Evolutionary conservation across 768 basidiomycete species (phyloP).

Genomic region (Kwoniella sp.): DNA sequence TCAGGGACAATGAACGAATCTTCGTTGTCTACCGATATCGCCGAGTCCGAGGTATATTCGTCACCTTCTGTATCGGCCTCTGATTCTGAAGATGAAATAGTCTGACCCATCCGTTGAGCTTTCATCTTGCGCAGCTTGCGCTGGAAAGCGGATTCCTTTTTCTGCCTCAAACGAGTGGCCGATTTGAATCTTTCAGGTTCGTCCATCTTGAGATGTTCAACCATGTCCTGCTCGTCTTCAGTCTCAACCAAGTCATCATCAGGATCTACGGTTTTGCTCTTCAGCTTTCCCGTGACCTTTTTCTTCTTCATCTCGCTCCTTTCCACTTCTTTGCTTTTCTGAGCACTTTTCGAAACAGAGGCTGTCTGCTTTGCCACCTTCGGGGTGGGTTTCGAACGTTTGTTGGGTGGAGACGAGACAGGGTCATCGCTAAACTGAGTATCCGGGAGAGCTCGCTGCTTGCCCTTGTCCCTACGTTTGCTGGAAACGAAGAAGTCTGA

Average conservation of each 20-base stretch:
- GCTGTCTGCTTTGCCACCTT: not conserved
- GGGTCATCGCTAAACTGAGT: not conserved
- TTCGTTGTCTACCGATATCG: constrained; percentile 43
- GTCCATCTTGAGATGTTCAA: constrained; percentile 49
- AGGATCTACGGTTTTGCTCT: constrained; percentile 32
- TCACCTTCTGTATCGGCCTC: constrained; percentile 7
- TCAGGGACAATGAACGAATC: constrained; percentile 56
- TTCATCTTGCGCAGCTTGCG: constrained; percentile 36
- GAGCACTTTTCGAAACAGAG: not conserved
- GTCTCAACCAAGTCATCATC: constrained; percentile 34
- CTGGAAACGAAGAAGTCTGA: not conserved
- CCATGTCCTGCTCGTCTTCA: constrained; percentile 36
- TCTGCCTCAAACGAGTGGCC: constrained; percentile 29
- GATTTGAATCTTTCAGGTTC: constrained; percentile 48
- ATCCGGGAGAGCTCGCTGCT: not conserved
- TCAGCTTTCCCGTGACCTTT: constrained; percentile 4
- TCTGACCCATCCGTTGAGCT: constrained; percentile 24
- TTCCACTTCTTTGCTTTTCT: not conserved
- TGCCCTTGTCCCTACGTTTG: not conserved
- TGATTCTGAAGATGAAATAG: constrained; percentile 14
- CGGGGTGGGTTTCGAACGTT: not conserved
- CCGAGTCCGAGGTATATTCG: constrained; percentile 26
- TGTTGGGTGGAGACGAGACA: not conserved
- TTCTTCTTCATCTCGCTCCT: not conserved
- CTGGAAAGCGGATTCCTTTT: constrained; percentile 34